Evolutionary conservation across 2,329 filamentous ascomycete genomes (phyloP), one percentile per base, ranked within the genome.

Genomic region (Pseudogymnoascus sp.): DNA sequence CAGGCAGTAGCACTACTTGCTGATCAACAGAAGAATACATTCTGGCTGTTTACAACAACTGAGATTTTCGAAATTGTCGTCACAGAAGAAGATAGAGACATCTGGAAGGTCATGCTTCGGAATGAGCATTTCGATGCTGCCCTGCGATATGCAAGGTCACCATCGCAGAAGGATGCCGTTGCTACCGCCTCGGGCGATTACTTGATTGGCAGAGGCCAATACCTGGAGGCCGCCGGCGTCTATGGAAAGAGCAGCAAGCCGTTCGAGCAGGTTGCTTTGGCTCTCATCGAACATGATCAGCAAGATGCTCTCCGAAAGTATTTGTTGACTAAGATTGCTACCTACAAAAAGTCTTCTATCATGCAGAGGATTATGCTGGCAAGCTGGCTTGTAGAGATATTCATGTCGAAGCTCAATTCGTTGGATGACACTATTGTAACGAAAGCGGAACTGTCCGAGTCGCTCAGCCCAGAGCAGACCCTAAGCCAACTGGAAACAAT

Each of bases 301-400:
- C 88, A 91, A 63, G 93, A 97, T 77, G 93, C 94, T 1, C 76
- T 99, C 66, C 85, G 93, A 58, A 93, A 90, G 70, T 99, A 99
- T 70, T 81, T 99, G 4, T 75, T 93, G 21, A 90, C 91, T 0
- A 97, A 96, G 75, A 79, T 99, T 33, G 82, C 83, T 6, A 88
- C 84, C 0, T 87, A 92, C 71, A 96, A 92, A 74, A 96, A 92
- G 74, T 83, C 87, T 0, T 86, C 87, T 0, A 80, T 87, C 31
- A 99, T 99, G 92, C 94, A 99, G 75, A 82, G 93, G 63, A 89
- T 90, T 66, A 96, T 99, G 91, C 87, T 97, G 67, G 90, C 93
- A 1, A 92, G 89, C 67, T 99, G 94, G 94, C 82, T 99, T 45
- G 82, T 97, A 8, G 94, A 99, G 74, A 83, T 97, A 1, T 99